Evolutionary conservation across 1,284 basidiomycete species (phyloP), one percentile per base, ranked within the genome.

Genomic region (Clitocybe nebularis): DNA sequence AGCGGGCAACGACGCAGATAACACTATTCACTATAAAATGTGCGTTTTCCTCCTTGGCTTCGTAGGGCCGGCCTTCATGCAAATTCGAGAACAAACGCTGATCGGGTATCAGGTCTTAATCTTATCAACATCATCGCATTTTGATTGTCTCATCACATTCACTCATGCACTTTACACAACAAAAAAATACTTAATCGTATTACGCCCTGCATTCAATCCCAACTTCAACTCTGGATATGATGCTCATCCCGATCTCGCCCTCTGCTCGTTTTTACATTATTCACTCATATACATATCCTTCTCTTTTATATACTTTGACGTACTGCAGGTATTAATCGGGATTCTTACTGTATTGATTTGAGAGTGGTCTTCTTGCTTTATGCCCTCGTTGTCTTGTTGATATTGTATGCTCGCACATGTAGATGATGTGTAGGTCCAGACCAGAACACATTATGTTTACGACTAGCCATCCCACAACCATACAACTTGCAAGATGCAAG

Each of bases 1-100:
- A 50, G 52, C 67, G 22, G 52, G 56, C 9, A 56, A 61, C 23
- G 64, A 62, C 21, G 55, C 65, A 33, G 60, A 67, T 48, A 58
- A 56, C 26, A 61, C 54, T 30, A 69, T 85, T 51, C 67, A 83
- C 10, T 89, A 88, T 63, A 89, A 87, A 68, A 89, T 89, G 85
- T 89, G 73, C 77, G 86, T 83, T 39, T 37, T 52, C 53, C 52
- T 48, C 41, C 28, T 51, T 47, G 39, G 14, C 19, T 35, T 34
- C n/a, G n/a, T n/a, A n/a, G n/a, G n/a, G n/a, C n/a, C n/a, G n/a
- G n/a, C n/a, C n/a, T n/a, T n/a, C n/a, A n/a, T n/a, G n/a, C 46
- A 33, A 44, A 9, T 32, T 24, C 20, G 40, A 49, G 46, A 70
- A 65, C 61, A 60, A 65, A 71, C 67, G 68, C 82, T 86, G 74